Evolutionary conservation across 805 yeast species (phyloP).

Genomic region (Scheffersomyces spartinae): DNA sequence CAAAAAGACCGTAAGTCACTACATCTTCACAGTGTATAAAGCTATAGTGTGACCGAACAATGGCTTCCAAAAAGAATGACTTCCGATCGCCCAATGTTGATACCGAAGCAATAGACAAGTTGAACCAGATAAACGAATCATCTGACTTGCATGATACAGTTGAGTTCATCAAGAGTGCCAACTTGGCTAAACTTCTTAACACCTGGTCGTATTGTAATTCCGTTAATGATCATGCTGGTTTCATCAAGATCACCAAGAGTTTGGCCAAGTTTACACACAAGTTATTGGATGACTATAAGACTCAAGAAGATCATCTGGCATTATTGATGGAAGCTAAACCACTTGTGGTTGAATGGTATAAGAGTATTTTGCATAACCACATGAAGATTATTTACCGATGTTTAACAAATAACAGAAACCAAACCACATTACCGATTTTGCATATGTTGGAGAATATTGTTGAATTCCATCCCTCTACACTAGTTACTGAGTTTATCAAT

Average conservation of each 20-base stretch:
- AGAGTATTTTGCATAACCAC: slow-evolving; percentile 43
- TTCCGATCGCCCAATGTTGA: too few species aligned
- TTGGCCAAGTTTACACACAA: slow-evolving; percentile 14
- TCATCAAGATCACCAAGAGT: slow-evolving; percentile 29
- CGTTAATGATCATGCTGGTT: slow-evolving; percentile 39
- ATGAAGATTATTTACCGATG: slow-evolving; percentile 59
- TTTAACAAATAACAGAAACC: slow-evolving; percentile 44
- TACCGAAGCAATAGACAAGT: too few species aligned
- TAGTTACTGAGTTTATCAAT: slow-evolving; percentile 47
- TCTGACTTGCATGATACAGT: too few species aligned
- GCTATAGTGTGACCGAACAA: too few species aligned
- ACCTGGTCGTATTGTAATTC: slow-evolving; percentile 33
- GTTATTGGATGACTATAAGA: slow-evolving; percentile 5
- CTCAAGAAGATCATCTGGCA: slow-evolving; percentile 8
- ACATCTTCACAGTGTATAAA: too few species aligned
- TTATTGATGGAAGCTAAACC: background rate
- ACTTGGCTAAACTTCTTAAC: slow-evolving; percentile 20
- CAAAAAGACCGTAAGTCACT: too few species aligned
- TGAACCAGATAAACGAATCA: too few species aligned
- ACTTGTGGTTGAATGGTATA: slow-evolving; percentile 5
- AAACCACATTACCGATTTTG: slow-evolving; percentile 51
- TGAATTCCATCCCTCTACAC: slow-evolving; percentile 34
- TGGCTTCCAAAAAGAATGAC: too few species aligned
- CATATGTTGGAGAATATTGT: slow-evolving; percentile 43
- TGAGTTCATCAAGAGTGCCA: slow-evolving; percentile 15